These are phyloP conservation scores for Xylaria sp. DNA, from an alignment of 2,329 filamentous ascomycete genomes.

Conservation along the genomic window DNA sequence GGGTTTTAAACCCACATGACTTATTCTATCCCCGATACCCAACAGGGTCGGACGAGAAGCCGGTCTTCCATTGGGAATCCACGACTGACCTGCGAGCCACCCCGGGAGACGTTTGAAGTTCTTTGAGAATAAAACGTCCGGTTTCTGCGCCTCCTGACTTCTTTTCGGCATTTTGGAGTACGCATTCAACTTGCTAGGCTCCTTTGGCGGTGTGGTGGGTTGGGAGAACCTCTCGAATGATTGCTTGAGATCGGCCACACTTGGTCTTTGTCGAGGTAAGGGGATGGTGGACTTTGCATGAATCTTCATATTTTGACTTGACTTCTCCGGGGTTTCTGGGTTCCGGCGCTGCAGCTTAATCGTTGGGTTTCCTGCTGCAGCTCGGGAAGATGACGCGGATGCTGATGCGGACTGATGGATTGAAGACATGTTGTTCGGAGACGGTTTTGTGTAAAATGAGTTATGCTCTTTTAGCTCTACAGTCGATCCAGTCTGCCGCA, in stretches of 20 bases:
- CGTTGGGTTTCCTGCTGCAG: not conserved
- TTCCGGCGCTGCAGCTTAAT: not conserved
- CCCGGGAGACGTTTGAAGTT: not conserved
- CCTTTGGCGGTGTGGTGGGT: not conserved
- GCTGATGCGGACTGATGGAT: not conserved
- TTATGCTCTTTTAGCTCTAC: constrained; percentile 6
- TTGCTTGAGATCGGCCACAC: constrained; percentile 34
- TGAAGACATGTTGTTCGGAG: not conserved
- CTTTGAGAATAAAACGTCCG: not conserved
- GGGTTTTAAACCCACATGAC: constrained; percentile 1
- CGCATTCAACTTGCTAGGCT: not conserved
- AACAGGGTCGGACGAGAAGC: not conserved
- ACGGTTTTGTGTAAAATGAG: constrained; percentile 6
- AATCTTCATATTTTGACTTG: not conserved
- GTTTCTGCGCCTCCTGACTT: not conserved
- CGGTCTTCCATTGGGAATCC: not conserved
- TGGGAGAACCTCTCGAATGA: constrained; percentile 30
- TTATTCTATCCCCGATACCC: constrained; percentile 1
- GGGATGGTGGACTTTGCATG: not conserved
- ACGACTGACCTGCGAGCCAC: not conserved
- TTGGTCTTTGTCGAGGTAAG: constrained; percentile 21
- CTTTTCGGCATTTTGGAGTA: constrained; percentile 1
- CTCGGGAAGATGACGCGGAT: not conserved
- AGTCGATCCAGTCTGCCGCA: constrained; percentile 8
- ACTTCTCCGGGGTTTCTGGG: not conserved